Percentiles rank a stretch among this genome's conserved stretches.
These are phyloP conservation scores for Astrephomene gubernaculifera DNA, from an alignment of 139 green algal species.

Conservation along the genomic window DNA sequence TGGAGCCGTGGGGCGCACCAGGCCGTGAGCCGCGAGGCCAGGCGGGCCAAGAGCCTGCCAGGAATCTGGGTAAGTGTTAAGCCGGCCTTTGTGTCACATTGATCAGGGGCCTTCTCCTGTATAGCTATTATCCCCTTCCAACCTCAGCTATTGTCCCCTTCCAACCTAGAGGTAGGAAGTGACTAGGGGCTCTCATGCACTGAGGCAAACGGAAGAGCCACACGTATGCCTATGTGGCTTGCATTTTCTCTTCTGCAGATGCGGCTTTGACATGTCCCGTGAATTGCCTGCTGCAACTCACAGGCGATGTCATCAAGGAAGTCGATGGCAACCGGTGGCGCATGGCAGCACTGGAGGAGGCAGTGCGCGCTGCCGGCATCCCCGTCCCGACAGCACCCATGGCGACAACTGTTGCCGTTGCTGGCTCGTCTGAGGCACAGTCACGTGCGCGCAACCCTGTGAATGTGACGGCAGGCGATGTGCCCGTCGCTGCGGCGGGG, in stretches of 20 bases:
- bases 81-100: too few species aligned
- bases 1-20: neutral
- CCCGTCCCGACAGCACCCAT: neutral
- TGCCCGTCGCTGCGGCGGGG: neutral
- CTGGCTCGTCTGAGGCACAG: too few species aligned
- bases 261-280: too few species aligned
- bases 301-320: conserved; percentile 2
- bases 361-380: neutral
- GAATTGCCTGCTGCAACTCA: neutral
- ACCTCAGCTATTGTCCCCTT: too few species aligned
- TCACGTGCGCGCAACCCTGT: conserved; percentile 39
- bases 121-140: too few species aligned
- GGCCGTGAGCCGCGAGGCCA: conserved; percentile 15
- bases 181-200: too few species aligned
- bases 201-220: too few species aligned
- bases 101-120: too few species aligned
- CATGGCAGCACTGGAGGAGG: neutral
- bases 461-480: neutral
- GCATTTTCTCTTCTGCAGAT: too few species aligned
- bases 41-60: neutral
- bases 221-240: too few species aligned
- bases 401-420: too few species aligned
- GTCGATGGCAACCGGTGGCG: conserved; percentile 9
- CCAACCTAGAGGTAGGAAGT: too few species aligned
- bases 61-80: conserved; percentile 1